Base-by-base conservation (phyloP, 2,329 filamentous ascomycete species). In the Sphaceloma murrayae region DNA sequence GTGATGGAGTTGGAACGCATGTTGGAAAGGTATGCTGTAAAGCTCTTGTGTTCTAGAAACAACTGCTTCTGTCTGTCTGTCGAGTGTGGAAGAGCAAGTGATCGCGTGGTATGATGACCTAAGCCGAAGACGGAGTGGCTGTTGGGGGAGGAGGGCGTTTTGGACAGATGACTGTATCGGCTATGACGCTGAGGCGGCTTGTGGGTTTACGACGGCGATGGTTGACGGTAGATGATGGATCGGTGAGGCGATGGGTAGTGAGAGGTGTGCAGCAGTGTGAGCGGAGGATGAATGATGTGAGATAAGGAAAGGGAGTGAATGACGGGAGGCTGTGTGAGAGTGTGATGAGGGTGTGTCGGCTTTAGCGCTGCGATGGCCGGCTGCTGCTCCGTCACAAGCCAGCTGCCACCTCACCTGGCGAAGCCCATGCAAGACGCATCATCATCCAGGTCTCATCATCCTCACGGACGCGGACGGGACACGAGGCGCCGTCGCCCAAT, bases 1-100 rank as follows among this genome's bases (percentile, higher is more conserved):
- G 60, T 62, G 54, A 64, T 54, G 57, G 62, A 67, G 54, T 60
- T 63, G 48, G 61, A 61, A 47, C 63, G 62, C 61, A 66, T 66
- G 55, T 39, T 61, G 52, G 45, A n/a, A n/a, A n/a, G n/a, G n/a
- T n/a, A n/a, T n/a, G n/a, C n/a, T n/a, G n/a, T n/a, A n/a, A n/a
- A n/a, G n/a, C n/a, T n/a, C n/a, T n/a, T n/a, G n/a, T n/a, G n/a
- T n/a, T n/a, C n/a, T n/a, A n/a, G n/a, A n/a, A n/a, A n/a, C n/a
- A n/a, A n/a, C n/a, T n/a, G n/a, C n/a, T n/a, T n/a, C n/a, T 33
- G 33, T 32, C 33, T 10, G 39, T 30, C 21, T 38, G 16, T n/a
- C 26, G 16, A 18, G 22, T 30, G 22, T 40, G 30, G 36, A 33
- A 10, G 13, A 21, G 11, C 18, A 43, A 14, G 22, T 32, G 40